These are phyloP conservation scores for Lodderomyces margitis DNA, from an alignment of 1,139 yeast species.

Conservation along the genomic window DNA sequence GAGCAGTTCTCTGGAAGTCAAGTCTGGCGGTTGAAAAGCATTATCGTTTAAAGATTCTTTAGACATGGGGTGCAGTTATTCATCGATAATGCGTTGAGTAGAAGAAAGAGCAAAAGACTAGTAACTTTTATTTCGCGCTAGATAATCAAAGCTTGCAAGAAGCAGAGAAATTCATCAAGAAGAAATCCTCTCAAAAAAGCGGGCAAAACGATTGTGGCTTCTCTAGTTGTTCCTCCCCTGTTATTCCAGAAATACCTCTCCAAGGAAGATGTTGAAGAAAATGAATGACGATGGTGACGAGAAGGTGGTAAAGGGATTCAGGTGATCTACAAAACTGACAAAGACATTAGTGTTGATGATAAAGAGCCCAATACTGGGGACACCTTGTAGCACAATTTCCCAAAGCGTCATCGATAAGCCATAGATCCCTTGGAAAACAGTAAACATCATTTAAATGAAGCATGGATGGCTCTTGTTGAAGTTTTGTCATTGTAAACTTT, in stretches of 20 bases:
- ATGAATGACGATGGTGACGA: too few relatives aligned
- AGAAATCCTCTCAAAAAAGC: constrained; percentile 28
- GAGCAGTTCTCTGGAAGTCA: constrained; percentile 3
- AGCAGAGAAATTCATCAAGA: constrained; percentile 17
- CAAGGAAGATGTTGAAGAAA: constrained; percentile 76
- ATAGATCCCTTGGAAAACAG: too few relatives aligned
- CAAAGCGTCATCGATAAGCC: too few relatives aligned
- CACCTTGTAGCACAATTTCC: too few relatives aligned
- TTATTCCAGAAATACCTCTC: constrained; percentile 71
- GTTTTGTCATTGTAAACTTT: too few relatives aligned
- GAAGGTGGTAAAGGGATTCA: too few relatives aligned
- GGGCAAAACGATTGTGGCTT: constrained; percentile 36
- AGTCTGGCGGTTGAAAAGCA: neutral
- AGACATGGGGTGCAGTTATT: neutral
- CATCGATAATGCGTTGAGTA: neutral
- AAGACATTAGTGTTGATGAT: too few relatives aligned
- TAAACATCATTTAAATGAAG: too few relatives aligned
- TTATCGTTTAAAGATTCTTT: neutral
- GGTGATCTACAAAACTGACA: too few relatives aligned
- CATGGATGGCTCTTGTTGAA: too few relatives aligned
- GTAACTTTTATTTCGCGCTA: neutral
- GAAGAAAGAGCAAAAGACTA: neutral
- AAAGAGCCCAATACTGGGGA: too few relatives aligned
- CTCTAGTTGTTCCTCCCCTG: constrained; percentile 67
- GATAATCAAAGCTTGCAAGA: constrained; percentile 18